Evolutionary conservation across 805 yeast species (phyloP).

Genomic region (Geotrichum ghanense): DNA sequence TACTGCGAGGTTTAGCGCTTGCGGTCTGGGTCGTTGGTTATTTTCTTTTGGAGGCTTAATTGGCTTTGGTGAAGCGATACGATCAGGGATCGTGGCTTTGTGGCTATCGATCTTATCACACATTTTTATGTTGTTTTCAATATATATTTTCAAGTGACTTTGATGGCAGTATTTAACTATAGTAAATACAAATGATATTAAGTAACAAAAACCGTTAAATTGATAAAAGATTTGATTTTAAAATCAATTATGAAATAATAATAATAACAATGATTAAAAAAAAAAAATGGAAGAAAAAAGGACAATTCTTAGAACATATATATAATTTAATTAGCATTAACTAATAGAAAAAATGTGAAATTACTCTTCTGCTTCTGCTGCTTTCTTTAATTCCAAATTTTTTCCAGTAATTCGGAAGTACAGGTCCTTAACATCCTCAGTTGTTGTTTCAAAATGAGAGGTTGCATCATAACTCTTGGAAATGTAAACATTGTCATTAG

Average conservation of each 20-base stretch:
- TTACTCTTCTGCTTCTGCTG: constrained; percentile 57
- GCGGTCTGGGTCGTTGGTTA: neutral
- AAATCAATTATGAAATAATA: neutral
- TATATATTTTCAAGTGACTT: too few relatives aligned
- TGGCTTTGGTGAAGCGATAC: constrained; percentile 1
- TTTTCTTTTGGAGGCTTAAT: neutral
- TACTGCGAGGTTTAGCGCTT: neutral
- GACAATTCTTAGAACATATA: neutral
- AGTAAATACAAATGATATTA: too few relatives aligned
- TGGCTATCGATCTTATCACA: neutral
- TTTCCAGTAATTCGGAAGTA: constrained; percentile 88
- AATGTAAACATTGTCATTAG: constrained; percentile 63
- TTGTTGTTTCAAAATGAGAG: constrained; percentile 90
- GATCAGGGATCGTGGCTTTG: neutral
- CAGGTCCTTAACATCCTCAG: constrained; percentile 92
- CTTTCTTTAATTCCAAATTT: constrained; percentile 75
- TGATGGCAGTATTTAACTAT: too few relatives aligned
- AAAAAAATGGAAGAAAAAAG: neutral
- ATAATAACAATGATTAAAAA: neutral
- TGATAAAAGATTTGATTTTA: neutral
- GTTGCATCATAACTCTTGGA: constrained; percentile 89
- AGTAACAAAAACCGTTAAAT: neutral
- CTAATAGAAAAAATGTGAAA: too few relatives aligned
- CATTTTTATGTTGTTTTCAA: neutral
- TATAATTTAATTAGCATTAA: neutral